These are phyloP conservation scores for Gossypium lobatum DNA, from an alignment of 441 rosid genomes.

Conservation along the genomic window DNA sequence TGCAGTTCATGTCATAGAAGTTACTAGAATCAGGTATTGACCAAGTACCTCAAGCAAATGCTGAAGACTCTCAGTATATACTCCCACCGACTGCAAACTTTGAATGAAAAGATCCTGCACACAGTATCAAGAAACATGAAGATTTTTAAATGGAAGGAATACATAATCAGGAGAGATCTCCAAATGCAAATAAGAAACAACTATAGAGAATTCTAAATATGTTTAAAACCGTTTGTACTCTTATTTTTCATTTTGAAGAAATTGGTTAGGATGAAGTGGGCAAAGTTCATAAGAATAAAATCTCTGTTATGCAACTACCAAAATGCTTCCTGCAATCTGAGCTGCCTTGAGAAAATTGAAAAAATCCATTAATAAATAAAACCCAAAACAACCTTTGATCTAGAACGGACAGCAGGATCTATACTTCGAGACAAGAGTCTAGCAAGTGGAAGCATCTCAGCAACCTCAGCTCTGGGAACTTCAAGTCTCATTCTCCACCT, in stretches of 20 bases:
- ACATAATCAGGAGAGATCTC: background rate
- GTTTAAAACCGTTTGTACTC: background rate
- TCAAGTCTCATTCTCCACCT: slow-evolving; percentile 99
- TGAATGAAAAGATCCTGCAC: slow-evolving; percentile 92
- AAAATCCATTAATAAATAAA: slow-evolving; percentile 10
- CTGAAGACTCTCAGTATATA: slow-evolving; percentile 71
- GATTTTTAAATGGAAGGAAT: slow-evolving; percentile 6
- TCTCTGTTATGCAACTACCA: background rate
- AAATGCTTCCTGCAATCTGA: slow-evolving; percentile 1
- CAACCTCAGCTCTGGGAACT: slow-evolving; percentile 96
- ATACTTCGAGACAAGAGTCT: slow-evolving; percentile 93
- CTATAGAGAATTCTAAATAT: background rate
- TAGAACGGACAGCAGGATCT: slow-evolving; percentile 95
- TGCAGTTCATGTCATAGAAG: slow-evolving; percentile 1
- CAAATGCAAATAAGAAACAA: background rate
- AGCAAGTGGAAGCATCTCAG: slow-evolving; percentile 99
- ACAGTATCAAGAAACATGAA: slow-evolving; percentile 14
- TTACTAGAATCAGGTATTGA: slow-evolving; percentile 7
- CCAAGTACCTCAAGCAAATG: slow-evolving; percentile 80
- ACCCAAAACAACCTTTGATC: slow-evolving; percentile 73
- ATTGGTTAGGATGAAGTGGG: background rate
- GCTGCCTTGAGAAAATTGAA: background rate
- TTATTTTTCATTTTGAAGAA: background rate
- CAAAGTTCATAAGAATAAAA: background rate
- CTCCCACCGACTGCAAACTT: slow-evolving; percentile 77